These are phyloP conservation scores for Fusarium ambrosium DNA, from an alignment of 2,329 filamentous ascomycete genomes.

Conservation along the genomic window DNA sequence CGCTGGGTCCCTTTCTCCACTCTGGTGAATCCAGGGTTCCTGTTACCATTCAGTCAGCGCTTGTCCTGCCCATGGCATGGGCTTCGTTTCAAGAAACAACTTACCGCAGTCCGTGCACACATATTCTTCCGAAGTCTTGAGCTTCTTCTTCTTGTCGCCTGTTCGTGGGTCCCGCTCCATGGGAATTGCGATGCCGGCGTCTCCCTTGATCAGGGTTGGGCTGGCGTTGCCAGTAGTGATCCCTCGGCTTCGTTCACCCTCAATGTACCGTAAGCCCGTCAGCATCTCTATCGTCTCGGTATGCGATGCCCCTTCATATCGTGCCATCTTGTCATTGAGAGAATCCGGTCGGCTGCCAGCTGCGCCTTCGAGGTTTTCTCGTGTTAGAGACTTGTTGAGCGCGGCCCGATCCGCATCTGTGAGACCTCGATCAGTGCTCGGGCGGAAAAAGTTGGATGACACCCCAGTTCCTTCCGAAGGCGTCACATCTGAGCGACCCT, in stretches of 20 bases:
- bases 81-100: slow-evolving; percentile 43
- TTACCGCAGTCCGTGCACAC: slow-evolving; percentile 93
- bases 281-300: slow-evolving; percentile 93
- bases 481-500: slow-evolving; percentile 67
- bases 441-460: slow-evolving; percentile 51
- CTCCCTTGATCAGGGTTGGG: slow-evolving; percentile 84
- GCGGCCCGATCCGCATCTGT: slow-evolving; percentile 75
- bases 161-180: slow-evolving; percentile 80
- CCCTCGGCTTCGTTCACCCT: slow-evolving; percentile 88
- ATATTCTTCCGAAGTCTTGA: slow-evolving; percentile 88
- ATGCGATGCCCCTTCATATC: slow-evolving; percentile 81
- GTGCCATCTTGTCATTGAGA: slow-evolving; percentile 86
- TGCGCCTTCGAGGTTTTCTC: slow-evolving; percentile 83
- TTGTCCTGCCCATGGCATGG: neutral
- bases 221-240: slow-evolving; percentile 89
- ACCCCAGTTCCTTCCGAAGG: slow-evolving; percentile 61
- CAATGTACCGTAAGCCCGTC: slow-evolving; percentile 87
- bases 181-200: slow-evolving; percentile 87
- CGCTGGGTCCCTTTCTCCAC: slow-evolving; percentile 94
- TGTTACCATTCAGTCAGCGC: slow-evolving; percentile 49
- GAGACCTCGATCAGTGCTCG: slow-evolving; percentile 64
- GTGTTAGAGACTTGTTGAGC: slow-evolving; percentile 78
- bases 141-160: slow-evolving; percentile 88
- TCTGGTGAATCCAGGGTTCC: slow-evolving; percentile 91
- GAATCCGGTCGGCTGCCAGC: slow-evolving; percentile 78